phyloP scores from a whole-genome alignment of 2,329 filamentous ascomycete genomes.

The Talaromyces sp. region DNA sequence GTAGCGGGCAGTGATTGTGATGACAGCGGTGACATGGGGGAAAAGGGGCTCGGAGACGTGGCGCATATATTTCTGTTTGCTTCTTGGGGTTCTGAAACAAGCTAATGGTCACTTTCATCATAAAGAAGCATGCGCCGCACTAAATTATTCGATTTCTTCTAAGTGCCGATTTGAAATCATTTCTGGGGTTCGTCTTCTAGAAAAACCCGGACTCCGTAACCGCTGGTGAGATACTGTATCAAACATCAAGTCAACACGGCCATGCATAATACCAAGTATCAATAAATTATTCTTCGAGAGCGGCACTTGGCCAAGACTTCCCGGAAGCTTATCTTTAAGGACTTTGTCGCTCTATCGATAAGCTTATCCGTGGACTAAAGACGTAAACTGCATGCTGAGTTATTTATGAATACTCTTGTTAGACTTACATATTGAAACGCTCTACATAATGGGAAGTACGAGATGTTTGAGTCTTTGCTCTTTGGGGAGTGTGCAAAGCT shows the following conservation, averaged over 20 bases:
- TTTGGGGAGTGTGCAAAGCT: background rate
- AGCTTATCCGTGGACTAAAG: background rate
- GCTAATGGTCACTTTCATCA: background rate
- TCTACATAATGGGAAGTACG: background rate
- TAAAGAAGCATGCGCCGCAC: background rate
- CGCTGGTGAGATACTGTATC: background rate
- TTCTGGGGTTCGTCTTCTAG: background rate
- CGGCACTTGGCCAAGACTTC: background rate
- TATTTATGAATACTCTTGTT: background rate
- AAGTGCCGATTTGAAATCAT: background rate
- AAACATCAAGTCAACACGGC: background rate
- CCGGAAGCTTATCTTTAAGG: background rate
- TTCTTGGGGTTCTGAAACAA: background rate
- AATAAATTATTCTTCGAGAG: background rate
- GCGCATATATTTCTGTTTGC: background rate
- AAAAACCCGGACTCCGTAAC: background rate
- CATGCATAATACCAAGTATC: background rate
- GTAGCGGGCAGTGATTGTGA: background rate
- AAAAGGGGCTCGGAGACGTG: slow-evolving; percentile 9
- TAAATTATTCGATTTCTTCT: background rate
- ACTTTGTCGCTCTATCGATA: background rate
- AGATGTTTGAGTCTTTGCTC: background rate
- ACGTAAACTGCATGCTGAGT: background rate
- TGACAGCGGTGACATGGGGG: background rate
- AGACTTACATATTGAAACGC: background rate